Conservation (phyloP, 192 early-diverging fungal genomes). For the Glomus cerebriforme region DNA sequence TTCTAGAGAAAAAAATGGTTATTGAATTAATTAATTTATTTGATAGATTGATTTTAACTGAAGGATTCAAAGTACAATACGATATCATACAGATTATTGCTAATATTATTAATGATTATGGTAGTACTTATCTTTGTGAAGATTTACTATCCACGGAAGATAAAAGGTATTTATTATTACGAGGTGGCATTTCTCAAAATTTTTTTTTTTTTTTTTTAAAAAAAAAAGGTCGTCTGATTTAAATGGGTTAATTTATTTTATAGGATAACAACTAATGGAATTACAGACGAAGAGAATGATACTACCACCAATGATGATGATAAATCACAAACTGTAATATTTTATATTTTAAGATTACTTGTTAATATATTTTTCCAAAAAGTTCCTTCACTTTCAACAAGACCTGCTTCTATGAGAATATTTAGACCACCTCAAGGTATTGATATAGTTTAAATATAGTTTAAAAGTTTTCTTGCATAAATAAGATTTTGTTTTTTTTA, state of each 20-base stretch:
- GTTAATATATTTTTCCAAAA: conserved; percentile 50
- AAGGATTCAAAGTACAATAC: conserved; percentile 19
- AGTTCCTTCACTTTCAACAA: conserved; percentile 40
- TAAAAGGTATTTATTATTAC: not conserved
- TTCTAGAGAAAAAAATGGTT: conserved; percentile 55
- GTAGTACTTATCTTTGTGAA: conserved; percentile 37
- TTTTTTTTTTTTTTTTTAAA: not conserved
- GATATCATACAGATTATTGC: conserved; percentile 39
- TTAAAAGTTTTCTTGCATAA: not conserved
- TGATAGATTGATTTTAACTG: conserved; percentile 72
- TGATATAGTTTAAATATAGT: not conserved
- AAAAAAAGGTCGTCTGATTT: not conserved
- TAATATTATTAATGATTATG: conserved; percentile 50
- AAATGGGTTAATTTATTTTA: not conserved
- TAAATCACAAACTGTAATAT: conserved; percentile 38
- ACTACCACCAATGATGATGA: not conserved
- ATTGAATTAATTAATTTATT: conserved; percentile 72
- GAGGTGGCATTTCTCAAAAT: no score
- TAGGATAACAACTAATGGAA: not conserved
- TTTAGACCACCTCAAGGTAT: conserved; percentile 14
- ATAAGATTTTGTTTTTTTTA: conserved; percentile 16
- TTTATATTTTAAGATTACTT: conserved; percentile 44
- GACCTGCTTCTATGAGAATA: conserved; percentile 15
- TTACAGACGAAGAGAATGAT: not conserved
- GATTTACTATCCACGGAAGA: conserved; percentile 34